Conservation (phyloP, 2,329 filamentous ascomycete genomes). For the Colletotrichum eremochloae region DNA sequence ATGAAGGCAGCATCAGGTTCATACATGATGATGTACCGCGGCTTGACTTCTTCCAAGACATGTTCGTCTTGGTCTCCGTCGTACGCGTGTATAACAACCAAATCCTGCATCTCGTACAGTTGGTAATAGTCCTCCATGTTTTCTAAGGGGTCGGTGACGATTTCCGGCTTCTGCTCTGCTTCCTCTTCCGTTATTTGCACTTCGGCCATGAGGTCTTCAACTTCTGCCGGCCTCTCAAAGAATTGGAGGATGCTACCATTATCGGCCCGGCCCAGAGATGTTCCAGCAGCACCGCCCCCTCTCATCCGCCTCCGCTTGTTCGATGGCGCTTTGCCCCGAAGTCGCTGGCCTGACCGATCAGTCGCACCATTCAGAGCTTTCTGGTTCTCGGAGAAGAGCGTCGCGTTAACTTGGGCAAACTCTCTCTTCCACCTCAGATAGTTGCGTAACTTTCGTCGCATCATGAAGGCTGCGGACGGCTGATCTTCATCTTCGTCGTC, state of each 20-base stretch:
- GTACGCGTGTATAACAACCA: constrained; percentile 92
- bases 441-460: constrained; percentile 86
- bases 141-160: constrained; percentile 82
- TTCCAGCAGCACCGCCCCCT: constrained; percentile 76
- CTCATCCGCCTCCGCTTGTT: constrained; percentile 90
- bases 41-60: constrained; percentile 93
- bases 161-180: constrained; percentile 79
- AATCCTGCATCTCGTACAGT: constrained; percentile 89
- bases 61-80: constrained; percentile 97
- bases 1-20: constrained; percentile 97
- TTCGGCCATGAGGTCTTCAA: constrained; percentile 85
- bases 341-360: constrained; percentile 64
- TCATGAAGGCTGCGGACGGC: constrained; percentile 86
- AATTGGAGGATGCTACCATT: constrained; percentile 82
- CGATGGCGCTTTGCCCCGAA: constrained; percentile 75
- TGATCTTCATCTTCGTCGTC: constrained; percentile 66
- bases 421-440: constrained; percentile 94
- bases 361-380: constrained; percentile 78
- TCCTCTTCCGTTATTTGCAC: constrained; percentile 86
- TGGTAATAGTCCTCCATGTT: constrained; percentile 94
- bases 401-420: constrained; percentile 86
- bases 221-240: constrained; percentile 86
- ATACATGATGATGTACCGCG: constrained; percentile 98
- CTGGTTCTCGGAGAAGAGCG: constrained; percentile 84
- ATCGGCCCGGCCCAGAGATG: constrained; percentile 72